Percentiles rank a stretch among this genome's conserved stretches.
Evolutionary conservation across 306 rosid species (phyloP).

Genomic region (Fragaria iinumae): DNA sequence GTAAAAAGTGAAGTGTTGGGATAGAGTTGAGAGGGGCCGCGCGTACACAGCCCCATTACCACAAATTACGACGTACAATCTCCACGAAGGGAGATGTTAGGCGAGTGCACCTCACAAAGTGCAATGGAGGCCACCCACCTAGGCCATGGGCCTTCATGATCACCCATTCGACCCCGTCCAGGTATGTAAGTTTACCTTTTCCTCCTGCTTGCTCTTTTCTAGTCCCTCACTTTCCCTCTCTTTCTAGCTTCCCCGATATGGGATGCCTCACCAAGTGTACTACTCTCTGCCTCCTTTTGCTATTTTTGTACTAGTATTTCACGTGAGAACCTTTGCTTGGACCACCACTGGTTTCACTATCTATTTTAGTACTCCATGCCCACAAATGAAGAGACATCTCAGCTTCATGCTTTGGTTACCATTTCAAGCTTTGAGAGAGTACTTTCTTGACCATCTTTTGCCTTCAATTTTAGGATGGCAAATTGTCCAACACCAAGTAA

Average conservation of each 20-base stretch:
- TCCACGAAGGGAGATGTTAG: conserved; percentile 44
- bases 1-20: too few species aligned
- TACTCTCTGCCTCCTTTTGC: not conserved
- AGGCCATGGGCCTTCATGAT: conserved; percentile 47
- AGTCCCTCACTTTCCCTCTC: not conserved
- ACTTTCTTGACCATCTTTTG: too few species aligned
- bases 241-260: conserved; percentile 20
- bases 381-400: too few species aligned
- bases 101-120: conserved; percentile 40
- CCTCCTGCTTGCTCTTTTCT: not conserved
- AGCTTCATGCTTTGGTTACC: too few species aligned
- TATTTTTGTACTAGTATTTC: not conserved
- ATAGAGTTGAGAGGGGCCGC: conserved; percentile 35
- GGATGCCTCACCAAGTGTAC: conserved; percentile 11
- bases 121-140: conserved; percentile 51
- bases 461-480: too few species aligned
- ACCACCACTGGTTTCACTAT: too few species aligned
- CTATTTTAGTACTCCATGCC: too few species aligned
- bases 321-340: not conserved
- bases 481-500: too few species aligned
- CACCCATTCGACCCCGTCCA: conserved; percentile 51
- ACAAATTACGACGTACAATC: conserved; percentile 55
- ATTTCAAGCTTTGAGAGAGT: too few species aligned
- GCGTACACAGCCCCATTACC: conserved; percentile 52
- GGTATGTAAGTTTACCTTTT: rapidly evolving